phyloP scores from a whole-genome alignment of 495 filamentous ascomycete genomes.

The Aspergillus egyptiacus region DNA sequence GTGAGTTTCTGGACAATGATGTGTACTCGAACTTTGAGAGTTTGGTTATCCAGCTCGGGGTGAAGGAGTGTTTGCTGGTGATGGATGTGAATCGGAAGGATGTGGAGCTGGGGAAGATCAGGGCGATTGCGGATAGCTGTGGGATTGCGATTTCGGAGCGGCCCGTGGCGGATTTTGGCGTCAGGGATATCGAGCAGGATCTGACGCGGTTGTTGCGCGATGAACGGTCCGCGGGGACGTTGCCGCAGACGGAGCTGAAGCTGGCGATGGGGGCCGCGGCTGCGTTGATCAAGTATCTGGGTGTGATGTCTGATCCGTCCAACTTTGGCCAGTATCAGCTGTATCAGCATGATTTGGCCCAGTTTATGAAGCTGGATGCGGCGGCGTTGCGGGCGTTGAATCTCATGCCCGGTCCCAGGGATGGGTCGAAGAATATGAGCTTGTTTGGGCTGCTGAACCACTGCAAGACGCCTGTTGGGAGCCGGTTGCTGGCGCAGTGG shows the following conservation, averaged over 20 bases:
- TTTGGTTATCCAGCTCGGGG: constrained; percentile 89
- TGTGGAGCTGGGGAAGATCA: constrained; percentile 80
- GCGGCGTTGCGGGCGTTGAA: constrained; percentile 91
- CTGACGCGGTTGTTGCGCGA: constrained; percentile 78
- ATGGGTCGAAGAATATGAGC: constrained; percentile 97
- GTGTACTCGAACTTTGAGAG: constrained; percentile 98
- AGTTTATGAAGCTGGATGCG: constrained; percentile 98
- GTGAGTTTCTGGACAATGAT: constrained; percentile 97
- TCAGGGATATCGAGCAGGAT: constrained; percentile 94
- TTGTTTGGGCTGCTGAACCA: constrained; percentile 92
- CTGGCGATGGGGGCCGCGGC: constrained; percentile 94
- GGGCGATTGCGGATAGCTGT: constrained; percentile 82
- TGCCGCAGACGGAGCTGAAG: constrained; percentile 92
- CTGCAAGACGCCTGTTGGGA: constrained; percentile 93
- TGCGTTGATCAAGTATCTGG: constrained; percentile 92
- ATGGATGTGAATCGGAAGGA: constrained; percentile 74
- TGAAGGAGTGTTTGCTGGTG: constrained; percentile 86
- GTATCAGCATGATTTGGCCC: constrained; percentile 93
- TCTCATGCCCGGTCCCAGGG: constrained; percentile 90
- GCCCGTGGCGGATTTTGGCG: constrained; percentile 70
- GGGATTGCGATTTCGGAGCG: constrained; percentile 83
- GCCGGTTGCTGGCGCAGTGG: constrained; percentile 89
- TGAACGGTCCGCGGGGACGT: constrained; percentile 65
- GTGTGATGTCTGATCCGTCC: constrained; percentile 78
- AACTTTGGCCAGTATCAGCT: constrained; percentile 97